Evolutionary conservation across 1,284 basidiomycete genomes (phyloP), one percentile per base, ranked within the genome.

Genomic region (Tranzscheliella williamsii): DNA sequence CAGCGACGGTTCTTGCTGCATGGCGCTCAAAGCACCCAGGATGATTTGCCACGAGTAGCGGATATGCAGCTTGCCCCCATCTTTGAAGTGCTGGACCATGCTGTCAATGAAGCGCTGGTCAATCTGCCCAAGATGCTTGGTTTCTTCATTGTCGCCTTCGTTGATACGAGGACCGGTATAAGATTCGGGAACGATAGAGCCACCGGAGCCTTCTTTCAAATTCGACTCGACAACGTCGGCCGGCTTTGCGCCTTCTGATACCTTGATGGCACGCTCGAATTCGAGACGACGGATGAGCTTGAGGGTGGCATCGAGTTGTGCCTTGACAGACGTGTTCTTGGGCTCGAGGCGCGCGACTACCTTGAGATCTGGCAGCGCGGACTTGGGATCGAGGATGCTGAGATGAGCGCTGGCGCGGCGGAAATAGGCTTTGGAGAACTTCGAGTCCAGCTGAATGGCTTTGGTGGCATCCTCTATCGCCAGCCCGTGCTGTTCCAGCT

Each of bases 1-100:
- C 73, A 99, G 70, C 61, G 86, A 89, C 50, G 87, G 85, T 76
- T 95, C 91, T 66, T 86, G 83, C 23, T 82, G 81, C 66, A 98
- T 86, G 6, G 85, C 80, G 16, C 85, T 83, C 73, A 90, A 85
- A 50, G 90, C 91, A 22, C 90, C 92, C 11, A 99, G 82, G 22
- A 93, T 67, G 69, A 99, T 96, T 80, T 97, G 91, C 92, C 92
- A 97, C 21, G 88, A 91, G 58, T 91, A 88, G 12, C 66, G 68
- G 21, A 68, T 86, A 4, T 91, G 87, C 42, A 97, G 80, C 21
- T 87, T 83, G 78, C 93, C 93, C 20, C 91, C 91, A 34, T 86
- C 84, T 81, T 94, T 95, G 81, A 96, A 97, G 85, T 86, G 89
- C 65, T 87, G 81, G 37, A 97, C 85, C 91, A 97, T 93, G 24